A percentile compares a stretch with the other conserved stretches of the same genome.
phyloP scores from a whole-genome alignment of 2,329 filamentous ascomycete genomes.

The Talaromyces sp. region DNA sequence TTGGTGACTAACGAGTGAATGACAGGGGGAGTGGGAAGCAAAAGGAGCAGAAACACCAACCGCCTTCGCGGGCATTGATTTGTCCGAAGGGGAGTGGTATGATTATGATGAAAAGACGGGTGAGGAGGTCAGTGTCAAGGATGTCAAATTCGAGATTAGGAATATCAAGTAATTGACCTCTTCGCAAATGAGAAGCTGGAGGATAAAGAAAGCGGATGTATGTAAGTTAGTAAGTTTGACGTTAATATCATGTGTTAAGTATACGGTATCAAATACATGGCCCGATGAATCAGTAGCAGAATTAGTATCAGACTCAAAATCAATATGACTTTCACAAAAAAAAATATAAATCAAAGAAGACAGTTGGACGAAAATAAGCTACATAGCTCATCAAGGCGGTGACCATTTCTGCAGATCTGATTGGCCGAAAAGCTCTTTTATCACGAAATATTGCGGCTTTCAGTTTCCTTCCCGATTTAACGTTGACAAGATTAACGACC shows the following conservation, averaged over 20 bases:
- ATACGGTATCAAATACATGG: background rate
- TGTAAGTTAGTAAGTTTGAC: background rate
- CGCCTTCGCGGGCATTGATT: slow-evolving; percentile 76
- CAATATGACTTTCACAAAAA: background rate
- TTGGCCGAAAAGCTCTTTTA: slow-evolving; percentile 15
- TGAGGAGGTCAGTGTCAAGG: slow-evolving; percentile 89
- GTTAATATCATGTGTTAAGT: background rate
- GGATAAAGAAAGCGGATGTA: background rate
- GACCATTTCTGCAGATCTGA: background rate
- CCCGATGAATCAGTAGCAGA: background rate
- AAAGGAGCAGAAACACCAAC: slow-evolving; percentile 76
- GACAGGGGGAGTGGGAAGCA: slow-evolving; percentile 82
- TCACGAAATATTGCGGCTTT: background rate
- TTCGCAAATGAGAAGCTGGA: background rate
- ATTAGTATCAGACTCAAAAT: background rate
- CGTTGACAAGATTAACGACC: background rate
- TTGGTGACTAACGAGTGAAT: background rate
- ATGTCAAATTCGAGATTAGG: slow-evolving; percentile 80
- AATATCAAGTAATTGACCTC: slow-evolving; percentile 55
- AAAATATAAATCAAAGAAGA: background rate
- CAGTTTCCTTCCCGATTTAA: background rate
- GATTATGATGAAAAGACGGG: slow-evolving; percentile 94
- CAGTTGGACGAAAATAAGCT: background rate
- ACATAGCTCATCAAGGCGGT: slow-evolving; percentile 8
- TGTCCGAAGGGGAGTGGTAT: slow-evolving; percentile 92